A percentile compares a stretch with the other conserved stretches of the same genome.
Conservation (phyloP, 179 eudicot species). For the Patellifolia procumbens region DNA sequence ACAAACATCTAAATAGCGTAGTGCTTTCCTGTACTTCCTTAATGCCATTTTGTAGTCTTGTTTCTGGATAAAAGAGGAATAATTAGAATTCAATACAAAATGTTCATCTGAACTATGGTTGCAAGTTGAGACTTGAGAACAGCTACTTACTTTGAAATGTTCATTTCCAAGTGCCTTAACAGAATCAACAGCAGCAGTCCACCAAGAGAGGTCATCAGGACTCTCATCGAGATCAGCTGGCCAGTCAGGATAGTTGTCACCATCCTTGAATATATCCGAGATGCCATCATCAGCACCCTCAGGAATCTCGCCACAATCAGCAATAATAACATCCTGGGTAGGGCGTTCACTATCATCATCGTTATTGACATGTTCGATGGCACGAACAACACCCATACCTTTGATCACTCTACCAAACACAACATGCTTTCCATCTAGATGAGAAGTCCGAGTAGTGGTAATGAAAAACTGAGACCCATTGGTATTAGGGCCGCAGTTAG, state of each 20-base stretch:
- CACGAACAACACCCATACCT: slow-evolving; percentile 91
- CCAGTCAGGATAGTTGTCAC: slow-evolving; percentile 83
- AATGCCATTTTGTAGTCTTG: slow-evolving; percentile 92
- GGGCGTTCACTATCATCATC: slow-evolving; percentile 55
- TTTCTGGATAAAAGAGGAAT: slow-evolving; percentile 46
- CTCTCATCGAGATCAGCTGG: slow-evolving; percentile 69
- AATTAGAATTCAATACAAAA: neutral
- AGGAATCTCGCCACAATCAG: slow-evolving; percentile 79
- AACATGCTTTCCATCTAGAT: slow-evolving; percentile 86
- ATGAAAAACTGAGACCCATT: slow-evolving; percentile 93
- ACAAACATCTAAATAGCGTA: slow-evolving; percentile 76
- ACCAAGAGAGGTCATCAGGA: slow-evolving; percentile 72
- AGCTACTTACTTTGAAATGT: slow-evolving; percentile 59
- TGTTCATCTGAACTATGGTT: no score
- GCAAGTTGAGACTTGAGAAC: no score
- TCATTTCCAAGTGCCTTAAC: slow-evolving; percentile 73
- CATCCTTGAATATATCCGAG: slow-evolving; percentile 72
- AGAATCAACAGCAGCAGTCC: slow-evolving; percentile 72
- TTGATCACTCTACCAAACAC: slow-evolving; percentile 90
- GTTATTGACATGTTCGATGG: slow-evolving; percentile 64
- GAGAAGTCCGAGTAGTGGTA: slow-evolving; percentile 78
- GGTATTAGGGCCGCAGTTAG: slow-evolving; percentile 74
- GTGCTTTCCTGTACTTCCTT: slow-evolving; percentile 77
- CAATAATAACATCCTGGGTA: slow-evolving; percentile 48
- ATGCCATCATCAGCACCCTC: slow-evolving; percentile 77